Base-by-base conservation (phyloP, 176 grass and related monocot genomes). In the Pontederia crassipes region DNA sequence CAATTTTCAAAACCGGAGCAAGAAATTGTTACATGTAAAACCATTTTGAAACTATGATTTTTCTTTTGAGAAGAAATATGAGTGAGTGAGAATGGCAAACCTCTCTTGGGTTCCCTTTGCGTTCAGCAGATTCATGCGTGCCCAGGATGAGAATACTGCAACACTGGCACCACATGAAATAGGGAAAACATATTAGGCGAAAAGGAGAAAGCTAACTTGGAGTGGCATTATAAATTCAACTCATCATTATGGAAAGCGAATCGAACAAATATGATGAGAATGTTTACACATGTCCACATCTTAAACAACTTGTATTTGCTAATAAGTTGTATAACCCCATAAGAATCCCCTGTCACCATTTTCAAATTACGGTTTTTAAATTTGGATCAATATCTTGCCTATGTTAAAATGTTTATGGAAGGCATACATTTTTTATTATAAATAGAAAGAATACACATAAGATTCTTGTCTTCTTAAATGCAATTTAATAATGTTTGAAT, bases 141-240 rank as follows among this genome's bases (percentile, higher is more conserved):
- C 86, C 86, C 86, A 96, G 0, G 83, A 84, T 59, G 83, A 72
- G 82, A 96, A 96, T 66, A 96, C 83, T 9, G 83, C 86, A 63
- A 90, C 86, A 63, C 92, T 90, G 12, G 10, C 52, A 78, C n/a
- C 52, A 56, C 35, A 29, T 18, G 8, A 46, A 72, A 61, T 54
- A 14, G 66, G 49, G 11, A 62, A 35, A 55, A 45, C 8, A 28
- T 46, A 49, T 69, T 49, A 71, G 26, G 47, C 0, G 81, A 56
- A 8, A 20, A 48, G 27, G 26, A 63, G 16, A 32, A 15, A 18
- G 27, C 10, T 11, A 73, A 54, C 17, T n/a, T 49, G 55, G 65
- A 62, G 10, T 2, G 4, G 24, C 29, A 1, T 10, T 24, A 24
- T 24, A 24, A 24, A 24, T 24, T 24, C 20, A 24, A 24, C 20